phyloP scores from a whole-genome alignment of 768 basidiomycete species.

The Nevesoporus exiguus region DNA sequence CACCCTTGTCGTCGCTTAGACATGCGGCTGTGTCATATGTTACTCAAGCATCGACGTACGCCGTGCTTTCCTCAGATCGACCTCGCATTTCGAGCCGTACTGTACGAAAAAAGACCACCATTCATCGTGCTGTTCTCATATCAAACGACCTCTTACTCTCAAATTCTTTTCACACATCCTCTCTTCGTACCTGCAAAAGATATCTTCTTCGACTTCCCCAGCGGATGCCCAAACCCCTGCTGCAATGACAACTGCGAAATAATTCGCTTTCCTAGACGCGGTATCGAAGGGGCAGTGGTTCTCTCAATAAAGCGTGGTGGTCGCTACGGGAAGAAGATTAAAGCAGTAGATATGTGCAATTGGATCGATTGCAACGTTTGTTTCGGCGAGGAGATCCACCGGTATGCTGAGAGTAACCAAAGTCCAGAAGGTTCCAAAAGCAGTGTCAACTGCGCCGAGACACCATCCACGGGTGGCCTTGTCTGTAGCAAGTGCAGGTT shows the following conservation, averaged over 20 bases:
- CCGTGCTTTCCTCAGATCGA: slow-evolving; percentile 84
- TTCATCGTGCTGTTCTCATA: slow-evolving; percentile 78
- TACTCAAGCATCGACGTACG: slow-evolving; percentile 65
- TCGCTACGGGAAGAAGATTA: slow-evolving; percentile 46
- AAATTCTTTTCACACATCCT: slow-evolving; percentile 74
- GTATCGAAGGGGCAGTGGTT: slow-evolving; percentile 57
- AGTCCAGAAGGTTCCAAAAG: slow-evolving; percentile 47
- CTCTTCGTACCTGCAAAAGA: slow-evolving; percentile 68
- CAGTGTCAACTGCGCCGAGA: slow-evolving; percentile 35
- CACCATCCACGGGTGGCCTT: slow-evolving; percentile 43
- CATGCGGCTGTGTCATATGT: slow-evolving; percentile 64
- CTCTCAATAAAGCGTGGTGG: slow-evolving; percentile 60
- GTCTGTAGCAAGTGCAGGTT: slow-evolving; percentile 76
- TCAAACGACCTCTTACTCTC: slow-evolving; percentile 77
- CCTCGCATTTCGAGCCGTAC: slow-evolving; percentile 69
- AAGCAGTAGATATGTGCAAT: slow-evolving; percentile 69
- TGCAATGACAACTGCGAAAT: slow-evolving; percentile 82
- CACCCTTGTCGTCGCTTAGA: slow-evolving; percentile 32
- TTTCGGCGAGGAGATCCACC: slow-evolving; percentile 46
- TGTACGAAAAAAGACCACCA: slow-evolving; percentile 72
- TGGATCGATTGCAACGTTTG: slow-evolving; percentile 73
- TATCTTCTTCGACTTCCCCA: slow-evolving; percentile 75
- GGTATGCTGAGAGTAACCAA: slow-evolving; percentile 37
- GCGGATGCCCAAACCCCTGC: slow-evolving; percentile 74
- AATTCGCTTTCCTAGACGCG: slow-evolving; percentile 71